Base-by-base conservation (phyloP, 1,139 yeast species). In the Saccharomycopsis hybrid region DNA sequence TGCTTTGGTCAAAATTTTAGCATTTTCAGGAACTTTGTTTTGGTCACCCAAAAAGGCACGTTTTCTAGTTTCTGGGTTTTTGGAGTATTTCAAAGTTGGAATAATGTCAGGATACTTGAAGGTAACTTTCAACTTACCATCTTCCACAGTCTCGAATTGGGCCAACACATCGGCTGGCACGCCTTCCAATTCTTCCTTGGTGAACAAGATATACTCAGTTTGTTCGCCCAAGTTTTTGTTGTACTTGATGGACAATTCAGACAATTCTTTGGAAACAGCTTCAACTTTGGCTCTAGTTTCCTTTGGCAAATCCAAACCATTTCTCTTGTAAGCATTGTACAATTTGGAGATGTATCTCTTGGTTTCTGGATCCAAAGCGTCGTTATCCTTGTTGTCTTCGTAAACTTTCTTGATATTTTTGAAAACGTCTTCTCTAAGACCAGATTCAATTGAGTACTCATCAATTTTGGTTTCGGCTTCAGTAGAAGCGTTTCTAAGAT, bases 71-170 rank as follows among this genome's bases (percentile, higher is more conserved):
- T 74, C 76, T 41, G 80, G 76, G 55, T 68, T 68, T 52, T 73
- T 70, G 43, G 94, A 90, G 62, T 79, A 77, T 62, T 83, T 82
- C 64, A 85, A 67, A n/a, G 82, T 82, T 0, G 95, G 95, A 57
- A 82, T 69, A 48, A 83, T 67, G 61, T 86, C 95, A 3, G 95
- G 92, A 60, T 85, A 84, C 63, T 86, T 85, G 70, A 77, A 86
- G 3, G 94, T 82, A 71, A 87, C 82, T 62, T 82, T 82, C 60
- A 67, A 74, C 60, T 74, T 75, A 11, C 74, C 80, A 9, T 64
- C 69, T 44, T 68, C 72, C 18, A 67, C 63, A 54, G 67, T 65
- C 51, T 77, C 82, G 60, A 81, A 84, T 60, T 76, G 84, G 28
- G 71, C 73, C 55, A 83, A 58, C 1, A 78, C 77, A 54, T 78